Percentiles rank a stretch among this genome's conserved stretches.
Evolutionary conservation across 768 basidiomycete genomes (phyloP).

Genomic region (Auricularia sp.): DNA sequence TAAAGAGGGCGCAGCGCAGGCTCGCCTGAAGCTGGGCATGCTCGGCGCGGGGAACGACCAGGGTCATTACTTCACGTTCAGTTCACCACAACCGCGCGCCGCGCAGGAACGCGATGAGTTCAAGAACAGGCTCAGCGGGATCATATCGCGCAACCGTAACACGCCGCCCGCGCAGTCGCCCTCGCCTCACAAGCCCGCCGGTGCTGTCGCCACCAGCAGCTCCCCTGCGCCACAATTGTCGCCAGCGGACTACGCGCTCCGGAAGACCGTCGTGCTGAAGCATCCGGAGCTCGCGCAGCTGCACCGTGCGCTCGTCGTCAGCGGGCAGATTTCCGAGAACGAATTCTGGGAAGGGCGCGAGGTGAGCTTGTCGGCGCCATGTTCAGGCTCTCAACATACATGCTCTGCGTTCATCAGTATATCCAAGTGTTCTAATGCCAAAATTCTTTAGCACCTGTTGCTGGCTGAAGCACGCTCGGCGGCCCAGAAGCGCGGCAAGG

Average conservation of each 20-base stretch:
- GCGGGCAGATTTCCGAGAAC: constrained; percentile 66
- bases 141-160: constrained; percentile 64
- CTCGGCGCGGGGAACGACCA: constrained; percentile 44
- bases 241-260: constrained; percentile 57
- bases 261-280: constrained; percentile 70
- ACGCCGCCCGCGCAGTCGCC: constrained; percentile 14
- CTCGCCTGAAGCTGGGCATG: constrained; percentile 66
- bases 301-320: constrained; percentile 82
- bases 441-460: constrained; percentile 44
- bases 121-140: constrained; percentile 66
- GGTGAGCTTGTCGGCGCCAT: constrained; percentile 24
- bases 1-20: constrained; percentile 73
- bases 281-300: constrained; percentile 70
- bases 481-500: constrained; percentile 67
- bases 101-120: constrained; percentile 69
- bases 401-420: too few relatives aligned
- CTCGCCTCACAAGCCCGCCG: constrained; percentile 22
- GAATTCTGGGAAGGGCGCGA: constrained; percentile 98
- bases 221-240: constrained; percentile 15
- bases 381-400: too few relatives aligned
- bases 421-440: too few relatives aligned
- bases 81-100: constrained; percentile 45
- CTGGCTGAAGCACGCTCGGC: constrained; percentile 67
- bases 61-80: constrained; percentile 78
- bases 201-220: constrained; percentile 47